Conservation (phyloP, 2,329 filamentous ascomycete species). For the Fusarium austroafricanum region DNA sequence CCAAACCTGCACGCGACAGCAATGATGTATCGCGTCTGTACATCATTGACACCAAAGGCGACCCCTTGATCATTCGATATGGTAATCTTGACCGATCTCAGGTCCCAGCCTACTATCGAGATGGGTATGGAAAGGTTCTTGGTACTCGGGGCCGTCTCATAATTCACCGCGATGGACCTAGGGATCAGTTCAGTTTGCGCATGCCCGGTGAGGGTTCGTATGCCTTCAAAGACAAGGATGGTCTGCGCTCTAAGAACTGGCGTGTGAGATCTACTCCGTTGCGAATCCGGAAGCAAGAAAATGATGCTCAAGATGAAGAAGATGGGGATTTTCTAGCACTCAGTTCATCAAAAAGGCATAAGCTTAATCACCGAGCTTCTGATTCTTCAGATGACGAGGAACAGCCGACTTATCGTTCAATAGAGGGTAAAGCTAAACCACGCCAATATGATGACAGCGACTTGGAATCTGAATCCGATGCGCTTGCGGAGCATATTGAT, state of each 20-base stretch:
- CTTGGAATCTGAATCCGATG: constrained; percentile 60
- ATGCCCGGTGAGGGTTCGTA: constrained; percentile 55
- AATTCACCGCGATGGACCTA: constrained; percentile 74
- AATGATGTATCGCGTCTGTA: constrained; percentile 55
- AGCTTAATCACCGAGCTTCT: constrained; percentile 47
- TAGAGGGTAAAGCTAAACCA: constrained; percentile 70
- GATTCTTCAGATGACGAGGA: constrained; percentile 61
- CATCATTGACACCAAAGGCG: constrained; percentile 78
- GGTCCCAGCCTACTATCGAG: constrained; percentile 77
- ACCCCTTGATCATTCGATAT: constrained; percentile 79
- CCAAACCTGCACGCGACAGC: constrained; percentile 11
- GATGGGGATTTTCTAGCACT: constrained; percentile 64
- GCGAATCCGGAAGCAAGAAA: constrained; percentile 51
- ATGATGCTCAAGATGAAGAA: constrained; percentile 36
- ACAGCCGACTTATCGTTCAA: constrained; percentile 71
- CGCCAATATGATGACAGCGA: constrained; percentile 61
- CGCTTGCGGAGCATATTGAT: constrained; percentile 51
- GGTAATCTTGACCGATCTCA: constrained; percentile 78
- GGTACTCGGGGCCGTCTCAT: constrained; percentile 70
- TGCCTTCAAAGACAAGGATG: constrained; percentile 56
- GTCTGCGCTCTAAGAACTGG: constrained; percentile 58
- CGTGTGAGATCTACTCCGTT: constrained; percentile 55
- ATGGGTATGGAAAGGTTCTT: constrained; percentile 76
- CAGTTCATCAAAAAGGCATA: constrained; percentile 56
- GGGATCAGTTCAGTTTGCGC: constrained; percentile 65